Evolutionary conservation across 805 yeast genomes (phyloP), one percentile per base, ranked within the genome.

Genomic region (Alloascoidea africana): DNA sequence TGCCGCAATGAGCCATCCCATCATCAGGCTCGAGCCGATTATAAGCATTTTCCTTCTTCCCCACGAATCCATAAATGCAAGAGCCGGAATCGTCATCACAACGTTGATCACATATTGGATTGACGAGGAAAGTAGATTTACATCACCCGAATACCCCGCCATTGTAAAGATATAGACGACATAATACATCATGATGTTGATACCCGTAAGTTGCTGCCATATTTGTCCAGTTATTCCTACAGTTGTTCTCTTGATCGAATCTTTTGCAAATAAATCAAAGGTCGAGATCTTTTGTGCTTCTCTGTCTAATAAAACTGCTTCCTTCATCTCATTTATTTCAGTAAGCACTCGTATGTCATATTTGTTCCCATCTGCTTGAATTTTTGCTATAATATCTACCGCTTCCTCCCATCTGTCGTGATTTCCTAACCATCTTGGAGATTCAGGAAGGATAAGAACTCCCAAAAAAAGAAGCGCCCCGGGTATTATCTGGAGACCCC

Each of bases 141-240:
- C 57, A 47, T 67, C 59, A 37, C 73, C 71, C 11, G 46, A 41
- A 55, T 66, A 62, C 38, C 82, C 82, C 27, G 78, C 78, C 76
- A 74, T 71, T 41, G 66, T 59, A 62, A 78, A 75, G 45, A 77
- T 66, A 51, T 71, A 66, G 35, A 74, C 78, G 43, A 76, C 70
- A 49, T 74, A 76, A 65, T 76, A 76, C 72, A 76, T 72, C 65
- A 74, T 65, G 43, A 73, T 76, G 49, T 76, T 76, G 68, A 72
- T 69, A 46, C 83, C 83, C 17, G 77, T 68, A 46, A 73, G 57
- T 51, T 74, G 81, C 51, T 69, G 74, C 72, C 74, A 72, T 47
- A 71, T 60, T 54, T 73, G 78, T 39, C 73, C 68, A 46, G 57
- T 62, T 34, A 67, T 48, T 39, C 76, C 78, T 36, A 65, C 63